These are phyloP conservation scores for Mycena citricolor DNA, from an alignment of 1,284 basidiomycete genomes.

Conservation along the genomic window DNA sequence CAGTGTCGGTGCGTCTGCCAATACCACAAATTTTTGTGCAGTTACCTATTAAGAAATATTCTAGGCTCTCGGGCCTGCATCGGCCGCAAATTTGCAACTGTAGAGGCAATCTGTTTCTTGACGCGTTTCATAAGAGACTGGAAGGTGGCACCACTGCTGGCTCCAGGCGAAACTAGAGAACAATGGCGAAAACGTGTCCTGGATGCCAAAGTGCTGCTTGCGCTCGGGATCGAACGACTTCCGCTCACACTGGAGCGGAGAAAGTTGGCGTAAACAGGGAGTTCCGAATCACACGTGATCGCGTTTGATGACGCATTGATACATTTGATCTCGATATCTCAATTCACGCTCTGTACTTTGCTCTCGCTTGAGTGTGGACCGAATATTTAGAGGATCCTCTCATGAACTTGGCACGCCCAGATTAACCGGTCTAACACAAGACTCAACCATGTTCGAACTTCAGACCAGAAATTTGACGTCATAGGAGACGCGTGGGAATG, in stretches of 20 bases:
- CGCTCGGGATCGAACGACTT: slow-evolving; percentile 41
- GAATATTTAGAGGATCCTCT: too few species aligned
- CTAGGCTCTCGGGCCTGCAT: slow-evolving; percentile 52
- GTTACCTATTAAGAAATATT: neutral
- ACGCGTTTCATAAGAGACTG: slow-evolving; percentile 51
- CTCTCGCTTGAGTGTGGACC: too few species aligned
- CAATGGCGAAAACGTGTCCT: slow-evolving; percentile 46
- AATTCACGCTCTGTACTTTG: too few species aligned
- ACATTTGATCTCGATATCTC: too few species aligned
- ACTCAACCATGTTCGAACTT: too few species aligned
- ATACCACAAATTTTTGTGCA: neutral
- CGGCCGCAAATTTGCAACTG: slow-evolving; percentile 53
- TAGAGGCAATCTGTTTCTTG: slow-evolving; percentile 52
- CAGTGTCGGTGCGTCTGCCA: slow-evolving; percentile 40
- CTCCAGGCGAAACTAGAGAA: slow-evolving; percentile 41
- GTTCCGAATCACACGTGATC: too few species aligned
- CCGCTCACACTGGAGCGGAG: slow-evolving; percentile 40
- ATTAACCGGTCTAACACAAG: too few species aligned
- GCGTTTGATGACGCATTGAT: too few species aligned
- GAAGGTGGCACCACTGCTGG: slow-evolving; percentile 44
- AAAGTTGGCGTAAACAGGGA: neutral
- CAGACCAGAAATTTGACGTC: too few species aligned
- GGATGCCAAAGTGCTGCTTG: slow-evolving; percentile 38
- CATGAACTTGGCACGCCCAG: too few species aligned
- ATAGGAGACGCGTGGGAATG: too few species aligned